Evolutionary conservation across 2,329 filamentous ascomycete genomes (phyloP).

Genomic region (Leptographium radiaticola): DNA sequence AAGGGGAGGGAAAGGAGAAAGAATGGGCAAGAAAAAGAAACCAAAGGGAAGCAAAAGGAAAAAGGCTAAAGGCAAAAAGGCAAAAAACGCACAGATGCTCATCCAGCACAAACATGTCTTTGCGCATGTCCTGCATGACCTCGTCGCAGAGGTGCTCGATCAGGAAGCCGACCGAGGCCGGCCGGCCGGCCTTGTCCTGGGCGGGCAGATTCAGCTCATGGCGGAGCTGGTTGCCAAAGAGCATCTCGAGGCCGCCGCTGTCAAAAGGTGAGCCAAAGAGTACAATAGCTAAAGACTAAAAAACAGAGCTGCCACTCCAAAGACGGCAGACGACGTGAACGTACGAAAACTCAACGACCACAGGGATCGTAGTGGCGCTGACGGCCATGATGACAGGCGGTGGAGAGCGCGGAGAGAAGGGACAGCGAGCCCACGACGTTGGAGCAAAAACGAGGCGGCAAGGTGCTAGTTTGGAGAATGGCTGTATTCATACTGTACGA

Average conservation of each 20-base stretch:
- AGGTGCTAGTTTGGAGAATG: too few species aligned
- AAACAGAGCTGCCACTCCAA: background rate
- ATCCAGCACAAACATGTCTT: slow-evolving; percentile 82
- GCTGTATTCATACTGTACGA: too few species aligned
- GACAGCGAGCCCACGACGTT: too few species aligned
- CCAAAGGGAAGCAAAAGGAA: too few species aligned
- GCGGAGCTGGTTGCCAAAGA: slow-evolving; percentile 73
- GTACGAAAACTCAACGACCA: slow-evolving; percentile 9
- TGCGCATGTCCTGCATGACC: slow-evolving; percentile 72
- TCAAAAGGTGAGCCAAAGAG: slow-evolving; percentile 1
- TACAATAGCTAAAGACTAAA: background rate
- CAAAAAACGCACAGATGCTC: slow-evolving; percentile 80
- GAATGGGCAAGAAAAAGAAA: too few species aligned
- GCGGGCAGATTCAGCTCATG: slow-evolving; percentile 58
- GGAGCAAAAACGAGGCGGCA: too few species aligned
- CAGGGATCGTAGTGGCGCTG: background rate
- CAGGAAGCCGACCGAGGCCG: slow-evolving; percentile 60
- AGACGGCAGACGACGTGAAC: too few species aligned
- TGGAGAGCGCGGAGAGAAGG: too few species aligned
- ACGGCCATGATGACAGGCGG: background rate
- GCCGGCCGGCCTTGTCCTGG: slow-evolving; percentile 42
- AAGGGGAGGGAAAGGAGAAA: too few species aligned
- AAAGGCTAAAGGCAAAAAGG: too few species aligned
- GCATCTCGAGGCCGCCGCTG: slow-evolving; percentile 85
- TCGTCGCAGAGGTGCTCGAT: slow-evolving; percentile 68